These are phyloP conservation scores for Arthrobotrys iridis DNA, from an alignment of 2,329 filamentous ascomycete genomes.

Conservation along the genomic window DNA sequence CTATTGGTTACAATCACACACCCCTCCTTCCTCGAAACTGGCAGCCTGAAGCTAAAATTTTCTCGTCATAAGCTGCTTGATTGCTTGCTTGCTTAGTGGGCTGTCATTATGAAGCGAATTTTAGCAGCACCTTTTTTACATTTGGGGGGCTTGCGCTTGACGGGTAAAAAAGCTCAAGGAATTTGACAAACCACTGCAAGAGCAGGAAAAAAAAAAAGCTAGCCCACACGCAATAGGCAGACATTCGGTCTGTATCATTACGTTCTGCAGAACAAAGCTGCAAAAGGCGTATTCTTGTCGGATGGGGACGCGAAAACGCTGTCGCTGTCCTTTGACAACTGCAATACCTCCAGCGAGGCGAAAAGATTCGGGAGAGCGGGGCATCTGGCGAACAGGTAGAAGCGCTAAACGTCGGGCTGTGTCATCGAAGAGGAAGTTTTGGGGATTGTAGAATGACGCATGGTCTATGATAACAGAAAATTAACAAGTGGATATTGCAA, in stretches of 20 bases:
- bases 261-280: constrained; percentile 43
- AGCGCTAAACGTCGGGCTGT: constrained; percentile 53
- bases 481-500: not conserved
- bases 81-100: constrained; percentile 14
- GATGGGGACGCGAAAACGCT: not conserved
- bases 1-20: not conserved
- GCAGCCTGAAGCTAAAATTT: constrained; percentile 55
- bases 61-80: constrained; percentile 52
- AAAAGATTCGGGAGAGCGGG: not conserved
- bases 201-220: not conserved
- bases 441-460: constrained; percentile 31
- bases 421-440: constrained; percentile 37
- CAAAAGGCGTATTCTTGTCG: constrained; percentile 19
- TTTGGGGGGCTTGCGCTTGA: constrained; percentile 26
- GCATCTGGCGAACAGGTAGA: constrained; percentile 37
- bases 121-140: not conserved
- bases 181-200: no score
- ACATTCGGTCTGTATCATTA: constrained; percentile 47
- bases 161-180: constrained; percentile 39
- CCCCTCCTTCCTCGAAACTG: constrained; percentile 45
- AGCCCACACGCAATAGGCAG: constrained; percentile 51
- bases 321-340: constrained; percentile 16
- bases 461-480: constrained; percentile 18
- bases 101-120: constrained; percentile 48
- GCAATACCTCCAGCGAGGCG: constrained; percentile 24